Percentiles rank a stretch among this genome's conserved stretches.
Evolutionary conservation across 208 protist species (phyloP).

Genomic region (Leishmania braziliensis): DNA sequence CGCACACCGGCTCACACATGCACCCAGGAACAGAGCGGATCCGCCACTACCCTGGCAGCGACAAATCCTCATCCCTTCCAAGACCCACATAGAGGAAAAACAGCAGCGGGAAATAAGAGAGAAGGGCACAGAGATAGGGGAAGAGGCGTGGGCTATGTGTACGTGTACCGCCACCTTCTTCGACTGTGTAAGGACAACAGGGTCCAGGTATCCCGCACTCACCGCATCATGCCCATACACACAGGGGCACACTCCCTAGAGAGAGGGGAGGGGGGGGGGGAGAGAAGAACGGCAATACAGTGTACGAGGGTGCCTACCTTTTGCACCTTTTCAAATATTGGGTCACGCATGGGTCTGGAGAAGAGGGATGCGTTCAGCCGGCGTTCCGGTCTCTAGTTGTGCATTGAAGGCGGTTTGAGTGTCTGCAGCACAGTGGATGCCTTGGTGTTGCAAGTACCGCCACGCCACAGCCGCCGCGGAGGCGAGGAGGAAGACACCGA

Average conservation of each 20-base stretch:
- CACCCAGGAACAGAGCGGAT: neutral
- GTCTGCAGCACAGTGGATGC: conserved; percentile 2
- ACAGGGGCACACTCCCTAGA: neutral
- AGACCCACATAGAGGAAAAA: neutral
- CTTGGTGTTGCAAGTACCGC: conserved; percentile 2
- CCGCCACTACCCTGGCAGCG: neutral
- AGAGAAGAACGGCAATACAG: neutral
- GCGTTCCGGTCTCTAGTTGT: conserved; percentile 10
- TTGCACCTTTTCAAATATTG: neutral
- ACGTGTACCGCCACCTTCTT: neutral
- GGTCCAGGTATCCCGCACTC: neutral
- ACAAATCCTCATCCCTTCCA: too few species aligned
- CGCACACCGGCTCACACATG: too few species aligned
- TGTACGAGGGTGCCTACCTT: neutral
- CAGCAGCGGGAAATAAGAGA: neutral
- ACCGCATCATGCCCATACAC: neutral
- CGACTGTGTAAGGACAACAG: neutral
- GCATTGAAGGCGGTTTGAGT: conserved; percentile 14
- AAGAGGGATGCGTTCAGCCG: conserved; percentile 23
- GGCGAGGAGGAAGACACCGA: conserved; percentile 20
- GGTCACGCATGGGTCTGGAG: neutral
- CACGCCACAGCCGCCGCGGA: conserved; percentile 4
- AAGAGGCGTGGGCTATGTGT: neutral
- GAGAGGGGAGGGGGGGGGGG: neutral
- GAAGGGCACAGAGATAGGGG: neutral